Base-by-base conservation (phyloP, 1,139 yeast genomes). In the Sugiyamaella paludigena region DNA sequence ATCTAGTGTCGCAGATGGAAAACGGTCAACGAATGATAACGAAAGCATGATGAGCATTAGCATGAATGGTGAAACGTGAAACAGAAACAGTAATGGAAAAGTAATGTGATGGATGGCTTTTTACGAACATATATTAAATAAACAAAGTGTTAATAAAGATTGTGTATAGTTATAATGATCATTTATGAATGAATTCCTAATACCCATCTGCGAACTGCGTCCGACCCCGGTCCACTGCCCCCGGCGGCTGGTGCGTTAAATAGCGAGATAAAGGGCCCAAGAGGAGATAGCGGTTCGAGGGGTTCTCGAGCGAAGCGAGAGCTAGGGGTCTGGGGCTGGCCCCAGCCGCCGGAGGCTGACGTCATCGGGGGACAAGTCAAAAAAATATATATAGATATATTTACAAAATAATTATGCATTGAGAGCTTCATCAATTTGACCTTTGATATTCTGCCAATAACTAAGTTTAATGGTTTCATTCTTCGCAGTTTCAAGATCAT, bases 391-490 rank as follows among this genome's bases (percentile, higher is more conserved):
- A 36, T 36, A 36, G 9, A 16, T n/a, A 13, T 36, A 36, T 36
- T 7, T 36, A 19, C 27, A 19, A 16, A 26, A 1, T 8, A 16
- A 13, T 35, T 12, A 40, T 27, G 35, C 29, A 31, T 29, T 24
- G 2, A 35, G 41, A n/a, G 40, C 40, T 6, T 40, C 39, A 8
- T 33, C 80, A 40, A 89, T 77, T 4, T 87, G 91, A 43, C 77
- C 77, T 45, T 80, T 80, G 37, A 91, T 81, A 62, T 87, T 89
- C 43, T 76, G 77, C 95, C 96, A 91, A 64, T 89, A 92, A 63
- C 87, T 87, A 54, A 92, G 69, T 55, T 79, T 77, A 28, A 88
- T 79, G 1, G 95, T 84, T 52, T 82, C 81, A 52, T 77, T 68
- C 51, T 84, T 79, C 26, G 94, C 84, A 1, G 65, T 62, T 19